A percentile compares a stretch with the other conserved stretches of the same genome.
Conservation (phyloP, 2,329 filamentous ascomycete genomes). For the Nothomitra cinnamomea region DNA sequence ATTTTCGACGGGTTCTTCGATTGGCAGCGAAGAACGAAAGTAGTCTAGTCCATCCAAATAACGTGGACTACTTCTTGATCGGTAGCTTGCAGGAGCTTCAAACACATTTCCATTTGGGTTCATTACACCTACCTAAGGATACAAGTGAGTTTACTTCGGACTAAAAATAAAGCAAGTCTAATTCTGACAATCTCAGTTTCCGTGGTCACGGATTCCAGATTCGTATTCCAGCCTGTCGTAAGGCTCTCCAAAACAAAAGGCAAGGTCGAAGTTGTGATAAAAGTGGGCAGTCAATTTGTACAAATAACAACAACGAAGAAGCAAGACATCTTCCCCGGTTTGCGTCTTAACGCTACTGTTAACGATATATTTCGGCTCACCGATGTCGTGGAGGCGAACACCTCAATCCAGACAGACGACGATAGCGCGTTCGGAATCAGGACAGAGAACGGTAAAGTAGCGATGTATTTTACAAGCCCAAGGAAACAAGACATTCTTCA, state of each 20-base stretch:
- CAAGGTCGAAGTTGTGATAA: conserved; percentile 52
- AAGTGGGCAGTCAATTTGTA: conserved; percentile 51
- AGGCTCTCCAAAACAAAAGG: conserved; percentile 51
- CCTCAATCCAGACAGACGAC: conserved; percentile 46
- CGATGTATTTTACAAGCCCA: conserved; percentile 55
- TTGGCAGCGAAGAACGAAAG: conserved; percentile 41
- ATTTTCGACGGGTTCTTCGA: conserved; percentile 45
- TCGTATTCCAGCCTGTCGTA: conserved; percentile 47
- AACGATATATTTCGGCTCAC: conserved; percentile 54
- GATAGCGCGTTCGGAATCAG: conserved; percentile 50
- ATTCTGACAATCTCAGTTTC: conserved; percentile 25
- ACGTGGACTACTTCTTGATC: conserved; percentile 48
- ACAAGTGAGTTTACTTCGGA: conserved; percentile 25
- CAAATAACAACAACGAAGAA: conserved; percentile 53
- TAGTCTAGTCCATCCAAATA: conserved; percentile 44
- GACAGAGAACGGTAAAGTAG: conserved; percentile 51
- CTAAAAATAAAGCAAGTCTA: neutral
- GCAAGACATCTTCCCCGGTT: conserved; percentile 47
- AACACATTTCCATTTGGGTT: conserved; percentile 47
- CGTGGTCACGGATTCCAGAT: conserved; percentile 47
- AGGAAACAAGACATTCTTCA: conserved; percentile 46
- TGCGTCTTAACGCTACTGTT: conserved; percentile 43
- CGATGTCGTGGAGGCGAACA: conserved; percentile 50
- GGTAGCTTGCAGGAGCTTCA: conserved; percentile 50
- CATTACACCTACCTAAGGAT: conserved; percentile 50